These are phyloP conservation scores for Zygotorulaspora chibaensis DNA, from an alignment of 805 yeast genomes.

Conservation along the genomic window DNA sequence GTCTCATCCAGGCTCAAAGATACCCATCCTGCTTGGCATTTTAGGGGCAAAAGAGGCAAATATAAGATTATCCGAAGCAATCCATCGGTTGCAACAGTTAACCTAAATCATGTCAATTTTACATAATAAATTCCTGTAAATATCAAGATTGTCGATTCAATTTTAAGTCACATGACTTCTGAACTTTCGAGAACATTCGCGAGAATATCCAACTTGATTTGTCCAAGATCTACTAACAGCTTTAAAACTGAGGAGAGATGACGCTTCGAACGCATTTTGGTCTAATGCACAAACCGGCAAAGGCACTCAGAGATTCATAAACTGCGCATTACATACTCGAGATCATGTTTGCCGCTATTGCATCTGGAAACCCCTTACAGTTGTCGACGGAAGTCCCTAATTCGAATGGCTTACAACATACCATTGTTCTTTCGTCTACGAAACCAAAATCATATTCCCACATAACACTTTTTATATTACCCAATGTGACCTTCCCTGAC, in stretches of 20 bases:
- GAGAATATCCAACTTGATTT: constrained; percentile 1
- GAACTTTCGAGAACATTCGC: constrained; percentile 13
- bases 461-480: constrained; percentile 78
- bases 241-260: too few species aligned
- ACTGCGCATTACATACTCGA: background rate
- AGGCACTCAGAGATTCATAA: background rate
- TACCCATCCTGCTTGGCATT: constrained; percentile 53
- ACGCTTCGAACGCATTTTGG: too few species aligned
- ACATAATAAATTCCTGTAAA: constrained; percentile 5
- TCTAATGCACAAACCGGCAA: background rate
- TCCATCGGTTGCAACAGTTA: constrained; percentile 2
- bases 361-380: constrained; percentile 38
- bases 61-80: constrained; percentile 28
- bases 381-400: constrained; percentile 36
- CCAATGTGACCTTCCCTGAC: constrained; percentile 69
- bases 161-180: constrained; percentile 8
- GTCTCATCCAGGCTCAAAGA: constrained; percentile 61
- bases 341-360: constrained; percentile 37
- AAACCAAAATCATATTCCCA: constrained; percentile 49
- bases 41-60: constrained; percentile 45
- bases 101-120: background rate
- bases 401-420: constrained; percentile 37
- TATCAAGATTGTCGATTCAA: background rate
- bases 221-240: background rate
- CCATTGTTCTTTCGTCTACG: constrained; percentile 34